Percentiles rank a stretch among this genome's conserved stretches.
Conservation (phyloP, 495 filamentous ascomycete genomes). For the Staphylotrichum longicolle region DNA sequence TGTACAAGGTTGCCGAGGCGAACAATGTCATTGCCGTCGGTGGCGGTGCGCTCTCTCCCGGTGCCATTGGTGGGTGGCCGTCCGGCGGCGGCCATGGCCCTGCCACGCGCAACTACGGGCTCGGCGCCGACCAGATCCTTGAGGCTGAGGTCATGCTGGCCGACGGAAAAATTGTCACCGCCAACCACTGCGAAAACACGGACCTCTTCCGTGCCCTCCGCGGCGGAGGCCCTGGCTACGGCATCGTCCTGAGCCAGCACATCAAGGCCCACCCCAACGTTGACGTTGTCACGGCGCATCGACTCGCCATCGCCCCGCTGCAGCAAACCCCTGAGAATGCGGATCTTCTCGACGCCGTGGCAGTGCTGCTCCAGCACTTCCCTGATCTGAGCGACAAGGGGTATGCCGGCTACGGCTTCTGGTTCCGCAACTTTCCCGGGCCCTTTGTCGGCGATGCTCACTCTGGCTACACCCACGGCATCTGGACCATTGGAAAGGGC, state of each 20-base stretch:
- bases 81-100: conserved; percentile 45
- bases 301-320: conserved; percentile 37
- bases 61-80: conserved; percentile 39
- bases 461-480: conserved; percentile 15
- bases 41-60: conserved; percentile 29
- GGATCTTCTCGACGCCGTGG: conserved; percentile 20
- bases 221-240: conserved; percentile 43
- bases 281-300: conserved; percentile 34
- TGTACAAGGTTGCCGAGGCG: conserved; percentile 20
- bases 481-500: conserved; percentile 15
- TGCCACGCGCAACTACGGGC: conserved; percentile 34
- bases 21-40: conserved; percentile 27
- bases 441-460: conserved; percentile 3
- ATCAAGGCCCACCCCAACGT: conserved; percentile 42
- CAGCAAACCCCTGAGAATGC: conserved; percentile 17
- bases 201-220: conserved; percentile 53
- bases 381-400: conserved; percentile 9
- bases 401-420: conserved; percentile 14
- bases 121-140: conserved; percentile 45
- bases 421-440: conserved; percentile 13
- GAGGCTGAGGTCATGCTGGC: conserved; percentile 46
- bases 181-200: conserved; percentile 37
- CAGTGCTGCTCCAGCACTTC: conserved; percentile 5
- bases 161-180: conserved; percentile 43
- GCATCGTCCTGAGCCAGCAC: conserved; percentile 45